These are phyloP conservation scores for Aquilaria yunnanensis DNA, from an alignment of 345 rosid species.

Conservation along the genomic window DNA sequence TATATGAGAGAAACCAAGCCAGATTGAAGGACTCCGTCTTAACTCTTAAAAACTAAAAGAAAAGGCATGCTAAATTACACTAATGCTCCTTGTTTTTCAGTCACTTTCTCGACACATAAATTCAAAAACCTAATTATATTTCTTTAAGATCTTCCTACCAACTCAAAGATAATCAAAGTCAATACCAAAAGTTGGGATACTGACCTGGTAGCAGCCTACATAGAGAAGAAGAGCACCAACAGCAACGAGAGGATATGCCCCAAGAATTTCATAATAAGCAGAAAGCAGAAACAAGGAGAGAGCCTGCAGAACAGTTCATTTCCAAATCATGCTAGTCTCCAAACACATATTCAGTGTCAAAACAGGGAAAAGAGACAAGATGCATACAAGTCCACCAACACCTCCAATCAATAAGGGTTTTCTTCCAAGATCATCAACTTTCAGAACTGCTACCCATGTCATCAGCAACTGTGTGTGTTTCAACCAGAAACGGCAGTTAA, in stretches of 20 bases:
- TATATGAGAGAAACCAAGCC: constrained; percentile 7
- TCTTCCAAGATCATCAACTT: constrained; percentile 92
- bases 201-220: constrained; percentile 93
- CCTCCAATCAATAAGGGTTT: constrained; percentile 90
- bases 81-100: neutral
- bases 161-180: neutral
- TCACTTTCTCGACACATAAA: neutral
- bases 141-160: neutral
- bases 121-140: no score
- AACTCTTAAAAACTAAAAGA: neutral
- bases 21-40: neutral
- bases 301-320: constrained; percentile 38
- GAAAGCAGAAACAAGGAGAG: constrained; percentile 76
- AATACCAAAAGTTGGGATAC: constrained; percentile 14
- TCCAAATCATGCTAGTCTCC: neutral
- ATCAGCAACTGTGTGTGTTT: constrained; percentile 49
- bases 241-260: constrained; percentile 58
- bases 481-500: constrained; percentile 6
- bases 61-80: neutral
- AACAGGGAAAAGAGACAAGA: constrained; percentile 9
- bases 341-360: neutral
- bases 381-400: constrained; percentile 79
- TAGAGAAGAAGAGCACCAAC: constrained; percentile 85
- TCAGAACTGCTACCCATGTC: constrained; percentile 83
- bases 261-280: constrained; percentile 77